These are phyloP conservation scores for Fibroporia radiculosa DNA, from an alignment of 768 basidiomycete species.

Conservation along the genomic window DNA sequence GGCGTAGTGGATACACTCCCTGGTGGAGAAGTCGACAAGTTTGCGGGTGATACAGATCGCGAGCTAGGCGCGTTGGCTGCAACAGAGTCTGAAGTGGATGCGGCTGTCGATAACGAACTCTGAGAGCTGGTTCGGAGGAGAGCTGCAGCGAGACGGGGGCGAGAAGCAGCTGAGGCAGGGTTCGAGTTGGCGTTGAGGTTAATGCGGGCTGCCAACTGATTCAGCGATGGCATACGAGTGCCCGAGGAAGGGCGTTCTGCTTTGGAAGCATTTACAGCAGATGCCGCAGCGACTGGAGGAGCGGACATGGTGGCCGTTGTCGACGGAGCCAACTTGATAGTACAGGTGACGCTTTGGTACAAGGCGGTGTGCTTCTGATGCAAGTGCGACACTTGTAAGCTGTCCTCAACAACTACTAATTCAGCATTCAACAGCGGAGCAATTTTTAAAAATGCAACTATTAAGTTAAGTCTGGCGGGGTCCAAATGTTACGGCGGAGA, in stretches of 20 bases:
- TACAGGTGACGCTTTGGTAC: too few relatives aligned
- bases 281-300: constrained; percentile 12
- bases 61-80: constrained; percentile 62
- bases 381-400: too few relatives aligned
- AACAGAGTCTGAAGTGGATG: constrained; percentile 46
- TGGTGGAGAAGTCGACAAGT: constrained; percentile 38
- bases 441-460: too few relatives aligned
- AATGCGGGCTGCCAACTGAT: constrained; percentile 77
- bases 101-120: constrained; percentile 42
- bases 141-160: constrained; percentile 71
- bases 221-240: constrained; percentile 60
- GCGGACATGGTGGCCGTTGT: constrained; percentile 13
- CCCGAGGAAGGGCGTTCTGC: constrained; percentile 27
- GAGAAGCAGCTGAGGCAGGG: constrained; percentile 28
- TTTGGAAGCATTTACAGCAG: constrained; percentile 28
- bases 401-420: too few relatives aligned
- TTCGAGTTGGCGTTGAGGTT: constrained; percentile 33
- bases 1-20: constrained; percentile 35
- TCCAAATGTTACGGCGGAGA: too few relatives aligned
- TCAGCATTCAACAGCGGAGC: too few relatives aligned
- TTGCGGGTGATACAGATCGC: constrained; percentile 58
- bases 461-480: too few relatives aligned
- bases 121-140: constrained; percentile 54
- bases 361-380: too few relatives aligned
- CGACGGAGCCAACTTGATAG: too few relatives aligned